A percentile compares a stretch with the other conserved stretches of the same genome.
Evolutionary conservation across 768 basidiomycete genomes (phyloP).

Genomic region (Coprinellus aureogranulatus): DNA sequence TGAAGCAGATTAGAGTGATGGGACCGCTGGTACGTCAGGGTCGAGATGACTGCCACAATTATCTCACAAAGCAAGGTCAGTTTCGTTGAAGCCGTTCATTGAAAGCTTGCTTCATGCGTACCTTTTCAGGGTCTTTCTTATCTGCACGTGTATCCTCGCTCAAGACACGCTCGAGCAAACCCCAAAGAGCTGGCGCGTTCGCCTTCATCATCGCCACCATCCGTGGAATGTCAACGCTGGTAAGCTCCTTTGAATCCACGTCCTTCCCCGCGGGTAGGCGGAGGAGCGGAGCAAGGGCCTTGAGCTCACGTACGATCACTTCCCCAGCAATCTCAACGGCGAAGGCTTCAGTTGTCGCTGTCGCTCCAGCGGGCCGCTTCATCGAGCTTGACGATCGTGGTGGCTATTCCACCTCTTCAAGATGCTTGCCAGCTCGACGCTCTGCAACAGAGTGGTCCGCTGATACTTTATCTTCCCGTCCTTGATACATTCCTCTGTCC

Average conservation of each 20-base stretch:
- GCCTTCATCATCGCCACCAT: no score
- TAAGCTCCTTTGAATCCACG: no score
- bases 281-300: no score
- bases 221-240: no score
- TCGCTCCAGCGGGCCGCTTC: background rate
- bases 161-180: no score
- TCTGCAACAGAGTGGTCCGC: background rate
- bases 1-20: conserved; percentile 22
- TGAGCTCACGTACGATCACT: background rate
- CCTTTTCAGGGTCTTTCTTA: no score
- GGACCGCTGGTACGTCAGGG: conserved; percentile 24
- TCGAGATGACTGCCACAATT: conserved; percentile 22
- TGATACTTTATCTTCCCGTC: background rate
- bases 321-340: background rate
- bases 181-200: no score
- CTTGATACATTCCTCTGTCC: background rate
- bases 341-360: background rate
- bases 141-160: no score
- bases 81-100: no score
- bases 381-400: background rate
- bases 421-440: background rate
- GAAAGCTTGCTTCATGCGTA: no score
- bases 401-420: background rate
- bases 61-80: conserved; percentile 14
- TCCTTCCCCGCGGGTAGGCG: no score